phyloP scores from a whole-genome alignment of 169 alveolate species.

The Plasmodium gaboni region DNA sequence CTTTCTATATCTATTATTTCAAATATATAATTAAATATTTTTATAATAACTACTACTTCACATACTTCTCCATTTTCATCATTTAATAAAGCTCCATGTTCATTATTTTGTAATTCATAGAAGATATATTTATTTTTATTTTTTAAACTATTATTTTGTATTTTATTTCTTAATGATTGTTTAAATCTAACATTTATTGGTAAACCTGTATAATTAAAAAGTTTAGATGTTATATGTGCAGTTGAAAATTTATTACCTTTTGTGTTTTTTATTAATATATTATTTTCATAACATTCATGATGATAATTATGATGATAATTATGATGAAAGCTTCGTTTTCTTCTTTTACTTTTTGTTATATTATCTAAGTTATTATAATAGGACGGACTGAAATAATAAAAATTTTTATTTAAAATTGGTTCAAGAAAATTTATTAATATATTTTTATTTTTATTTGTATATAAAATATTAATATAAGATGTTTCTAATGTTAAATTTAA shows the following conservation, averaged over 20 bases:
- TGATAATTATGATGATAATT: neutral
- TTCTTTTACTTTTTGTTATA: neutral
- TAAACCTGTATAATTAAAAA: constrained; percentile 48
- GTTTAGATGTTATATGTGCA: constrained; percentile 17
- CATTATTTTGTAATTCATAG: constrained; percentile 39
- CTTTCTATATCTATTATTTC: constrained; percentile 59
- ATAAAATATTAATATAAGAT: constrained; percentile 39
- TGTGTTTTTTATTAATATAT: neutral
- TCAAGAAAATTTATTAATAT: constrained; percentile 13
- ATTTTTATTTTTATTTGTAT: constrained; percentile 47
- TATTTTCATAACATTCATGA: neutral
- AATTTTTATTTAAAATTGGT: constrained; percentile 2
- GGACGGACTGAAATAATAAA: neutral
- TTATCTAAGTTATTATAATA: neutral
- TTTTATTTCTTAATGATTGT: constrained; percentile 47
- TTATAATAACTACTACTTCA: constrained; percentile 42
- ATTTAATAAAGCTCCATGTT: constrained; percentile 50
- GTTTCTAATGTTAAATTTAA: constrained; percentile 49
- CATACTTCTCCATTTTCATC: constrained; percentile 66
- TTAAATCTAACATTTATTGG: constrained; percentile 44
- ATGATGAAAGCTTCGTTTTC: neutral
- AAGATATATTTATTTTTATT: constrained; percentile 44
- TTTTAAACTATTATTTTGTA: neutral
- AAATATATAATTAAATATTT: constrained; percentile 40
- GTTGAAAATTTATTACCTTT: neutral